Evolutionary conservation across 495 filamentous ascomycete genomes (phyloP).

Genomic region (Amphirosellinia nigrospora): DNA sequence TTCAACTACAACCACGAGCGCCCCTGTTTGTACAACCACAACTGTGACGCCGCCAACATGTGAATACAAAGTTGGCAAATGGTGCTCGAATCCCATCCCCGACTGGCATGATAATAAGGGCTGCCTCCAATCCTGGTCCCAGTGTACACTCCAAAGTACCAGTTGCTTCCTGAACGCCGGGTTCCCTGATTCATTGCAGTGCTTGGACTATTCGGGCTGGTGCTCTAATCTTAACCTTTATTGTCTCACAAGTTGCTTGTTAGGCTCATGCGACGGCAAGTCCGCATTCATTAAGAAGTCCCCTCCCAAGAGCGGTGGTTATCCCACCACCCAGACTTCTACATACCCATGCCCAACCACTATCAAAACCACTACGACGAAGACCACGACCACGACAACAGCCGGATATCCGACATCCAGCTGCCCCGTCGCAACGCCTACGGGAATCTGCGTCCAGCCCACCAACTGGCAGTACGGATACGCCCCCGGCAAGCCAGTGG

Average conservation of each 20-base stretch:
- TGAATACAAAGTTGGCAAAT: constrained; percentile 57
- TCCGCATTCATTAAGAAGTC: constrained; percentile 43
- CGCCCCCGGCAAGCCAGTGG: constrained; percentile 51
- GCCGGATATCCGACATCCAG: constrained; percentile 28
- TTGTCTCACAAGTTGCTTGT: constrained; percentile 41
- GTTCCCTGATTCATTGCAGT: constrained; percentile 51
- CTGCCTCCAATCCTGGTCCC: constrained; percentile 45
- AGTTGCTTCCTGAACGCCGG: constrained; percentile 56
- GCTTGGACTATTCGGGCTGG: constrained; percentile 53
- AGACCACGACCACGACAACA: constrained; percentile 30
- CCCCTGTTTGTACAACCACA: constrained; percentile 48
- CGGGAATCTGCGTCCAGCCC: constrained; percentile 54
- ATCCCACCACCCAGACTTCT: constrained; percentile 35
- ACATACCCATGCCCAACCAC: constrained; percentile 43
- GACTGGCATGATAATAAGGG: constrained; percentile 44
- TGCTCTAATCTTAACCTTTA: constrained; percentile 46
- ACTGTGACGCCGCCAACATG: constrained; percentile 49
- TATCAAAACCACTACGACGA: constrained; percentile 31
- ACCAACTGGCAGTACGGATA: constrained; percentile 46
- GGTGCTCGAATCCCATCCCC: constrained; percentile 57
- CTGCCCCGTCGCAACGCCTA: constrained; percentile 49
- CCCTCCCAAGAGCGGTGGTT: constrained; percentile 41
- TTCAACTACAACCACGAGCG: constrained; percentile 35
- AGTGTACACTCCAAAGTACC: constrained; percentile 51
- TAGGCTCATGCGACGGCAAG: constrained; percentile 39